phyloP scores from a whole-genome alignment of 176 grass and related monocot genomes.

The Urochloa ruziziensis region DNA sequence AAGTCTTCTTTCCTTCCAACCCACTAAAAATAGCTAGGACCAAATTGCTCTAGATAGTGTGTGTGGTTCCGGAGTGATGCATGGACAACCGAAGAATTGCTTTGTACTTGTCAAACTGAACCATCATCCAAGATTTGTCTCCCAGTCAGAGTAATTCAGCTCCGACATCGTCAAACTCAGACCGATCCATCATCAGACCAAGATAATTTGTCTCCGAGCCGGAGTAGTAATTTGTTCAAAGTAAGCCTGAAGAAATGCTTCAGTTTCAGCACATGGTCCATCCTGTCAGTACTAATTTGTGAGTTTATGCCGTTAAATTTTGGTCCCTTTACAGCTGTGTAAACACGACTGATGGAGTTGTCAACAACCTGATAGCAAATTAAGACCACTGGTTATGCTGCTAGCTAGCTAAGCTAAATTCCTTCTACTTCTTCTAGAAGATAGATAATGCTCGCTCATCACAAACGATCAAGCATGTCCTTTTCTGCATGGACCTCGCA shows the following conservation, averaged over 20 bases:
- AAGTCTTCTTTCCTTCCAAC: constrained; percentile 22
- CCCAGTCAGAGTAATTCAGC: constrained; percentile 18
- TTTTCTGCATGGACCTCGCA: constrained; percentile 48
- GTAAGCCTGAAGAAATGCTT: background rate
- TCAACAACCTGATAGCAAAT: constrained; percentile 1
- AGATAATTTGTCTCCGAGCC: background rate
- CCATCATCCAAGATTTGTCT: background rate
- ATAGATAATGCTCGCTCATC: background rate
- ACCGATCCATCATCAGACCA: background rate
- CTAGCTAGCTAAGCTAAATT: background rate
- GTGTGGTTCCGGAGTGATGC: background rate
- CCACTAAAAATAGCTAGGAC: constrained; percentile 30
- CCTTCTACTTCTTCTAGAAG: constrained; percentile 22
- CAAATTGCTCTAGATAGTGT: background rate
- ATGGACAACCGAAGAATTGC: background rate
- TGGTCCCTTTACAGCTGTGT: background rate
- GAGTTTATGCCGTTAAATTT: background rate
- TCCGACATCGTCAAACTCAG: background rate
- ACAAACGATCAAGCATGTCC: constrained; percentile 18
- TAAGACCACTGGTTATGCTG: background rate
- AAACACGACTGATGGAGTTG: background rate
- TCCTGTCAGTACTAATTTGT: background rate
- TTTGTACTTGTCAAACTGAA: constrained; percentile 12
- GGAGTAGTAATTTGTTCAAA: background rate
- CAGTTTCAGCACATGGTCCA: background rate